Base-by-base conservation (phyloP, 2,329 filamentous ascomycete genomes). In the Fusarium succisae region DNA sequence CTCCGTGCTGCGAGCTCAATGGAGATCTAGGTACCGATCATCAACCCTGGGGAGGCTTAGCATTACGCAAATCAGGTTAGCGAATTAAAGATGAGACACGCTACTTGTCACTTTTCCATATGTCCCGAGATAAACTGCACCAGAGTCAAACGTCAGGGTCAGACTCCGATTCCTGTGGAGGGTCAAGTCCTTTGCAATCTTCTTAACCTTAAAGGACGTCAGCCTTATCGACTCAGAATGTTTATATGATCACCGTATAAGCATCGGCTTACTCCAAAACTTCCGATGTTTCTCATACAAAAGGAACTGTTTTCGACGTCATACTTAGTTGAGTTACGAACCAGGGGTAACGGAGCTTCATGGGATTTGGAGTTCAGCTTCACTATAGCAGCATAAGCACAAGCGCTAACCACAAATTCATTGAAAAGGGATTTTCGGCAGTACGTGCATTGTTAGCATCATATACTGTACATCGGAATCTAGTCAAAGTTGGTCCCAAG, bases 81-180 rank as follows among this genome's bases (percentile, higher is more conserved):
- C 58, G 58, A 44, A 62, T 73, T 68, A 56, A 73, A 55, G 62
- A 48, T 64, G 63, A 71, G 66, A 73, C 62, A 66, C 71, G 62
- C 71, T 64, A 73, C 70, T 74, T 74, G 66, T 61, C 58, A 58
- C 58, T 70, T 70, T 51, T 53, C 60, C 44, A 61, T 60, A 56
- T 65, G 37, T 54, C 38, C 18, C 32, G 37, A 56, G 51, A 66
- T 47, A 32, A 38, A 44, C 55, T 59, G 56, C 35, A 53, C 54
- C 54, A 69, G 35, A 65, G 32, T 32, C 53, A 45, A 59, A 70
- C 35, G 18, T n/a, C 43, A 63, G 57, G 66, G 28, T 62, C 60
- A 38, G 56, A 54, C 41, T 60, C 37, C 28, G 58, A 64, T 60
- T 53, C 8, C 60, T 32, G 57, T 51, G 43, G 56, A 72, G 48